Evolutionary conservation across 305 asterid genomes (phyloP), one percentile per base, ranked within the genome.

Genomic region (Fraxinus sp.): DNA sequence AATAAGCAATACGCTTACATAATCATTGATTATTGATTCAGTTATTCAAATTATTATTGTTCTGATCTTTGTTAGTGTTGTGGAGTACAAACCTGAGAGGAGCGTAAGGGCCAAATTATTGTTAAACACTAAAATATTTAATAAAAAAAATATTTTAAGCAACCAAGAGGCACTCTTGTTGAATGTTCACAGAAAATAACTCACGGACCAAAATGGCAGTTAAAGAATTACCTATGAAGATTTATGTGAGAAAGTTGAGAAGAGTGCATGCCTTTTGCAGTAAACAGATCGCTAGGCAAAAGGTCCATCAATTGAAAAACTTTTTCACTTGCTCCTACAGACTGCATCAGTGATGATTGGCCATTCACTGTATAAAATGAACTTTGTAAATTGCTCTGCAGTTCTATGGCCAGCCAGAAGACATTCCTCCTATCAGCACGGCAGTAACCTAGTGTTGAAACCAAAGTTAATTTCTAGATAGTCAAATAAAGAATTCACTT

Each of bases 331-430:
- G 99, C 98, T 85, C 99, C 98, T 75, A 93, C 86, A 46, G 98
- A 94, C 84, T 96, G 99, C 98, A 94, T 93, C 90, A 96, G 83
- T 79, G 97, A 90, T 64, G 98, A 96, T 96, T 78, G 94, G 92
- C 99, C 99, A 96, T 89, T 94, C 98, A 85, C 98, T 93, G 91
- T 96, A 96, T 80, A 94, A 85, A 85, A 96, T 90, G 91, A 94
- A 96, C 89, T 96, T 96, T 3, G 98, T 94, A 85, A 96, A 98
- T 91, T 96, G 91, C 93, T 96, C 99, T 10, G 99, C 96, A 62
- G 98, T 91, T 81, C 92, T 94, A 84, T 91, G 98, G 83, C 99
- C 99, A 49, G 89, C 89, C 86, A 96, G 86, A 86, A 96, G 92
- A 93, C 89, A 90, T 90, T 91, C 99, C 98, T 87, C 99, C 99